A percentile compares a stretch with the other conserved stretches of the same genome.
These are phyloP conservation scores for Evernia prunastri DNA, from an alignment of 495 filamentous ascomycete species.

Conservation along the genomic window DNA sequence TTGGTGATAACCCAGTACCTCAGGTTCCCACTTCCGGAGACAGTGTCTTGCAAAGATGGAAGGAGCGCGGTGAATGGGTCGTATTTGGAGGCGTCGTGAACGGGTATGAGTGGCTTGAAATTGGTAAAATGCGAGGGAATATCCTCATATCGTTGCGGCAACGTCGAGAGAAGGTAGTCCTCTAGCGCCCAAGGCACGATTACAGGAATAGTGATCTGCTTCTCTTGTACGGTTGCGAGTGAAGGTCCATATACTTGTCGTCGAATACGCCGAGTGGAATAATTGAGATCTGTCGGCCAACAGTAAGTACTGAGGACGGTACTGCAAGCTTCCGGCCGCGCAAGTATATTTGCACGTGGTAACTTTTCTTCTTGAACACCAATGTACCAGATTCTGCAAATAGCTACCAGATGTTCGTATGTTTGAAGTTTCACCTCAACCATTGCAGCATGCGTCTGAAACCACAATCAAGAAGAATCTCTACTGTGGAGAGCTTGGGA, in stretches of 20 bases:
- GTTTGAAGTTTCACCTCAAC: background rate
- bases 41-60: conserved; percentile 21
- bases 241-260: conserved; percentile 24
- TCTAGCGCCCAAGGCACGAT: conserved; percentile 28
- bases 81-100: conserved; percentile 23
- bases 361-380: background rate
- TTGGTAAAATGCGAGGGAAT: conserved; percentile 14
- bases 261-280: conserved; percentile 29
- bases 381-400: background rate
- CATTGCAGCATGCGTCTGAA: background rate
- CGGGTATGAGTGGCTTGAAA: conserved; percentile 22
- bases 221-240: conserved; percentile 23
- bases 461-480: background rate
- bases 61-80: conserved; percentile 3
- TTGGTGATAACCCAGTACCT: conserved; percentile 36
- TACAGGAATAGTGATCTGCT: conserved; percentile 32
- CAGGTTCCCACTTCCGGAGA: conserved; percentile 26
- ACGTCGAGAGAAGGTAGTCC: conserved; percentile 15
- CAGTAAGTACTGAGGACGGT: background rate
- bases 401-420: background rate
- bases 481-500: background rate
- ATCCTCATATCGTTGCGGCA: conserved; percentile 4
- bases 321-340: background rate
- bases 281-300: conserved; percentile 3
- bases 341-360: no score